These are phyloP conservation scores for Penicillium mononematosum DNA, from an alignment of 495 filamentous ascomycete genomes.

Conservation along the genomic window DNA sequence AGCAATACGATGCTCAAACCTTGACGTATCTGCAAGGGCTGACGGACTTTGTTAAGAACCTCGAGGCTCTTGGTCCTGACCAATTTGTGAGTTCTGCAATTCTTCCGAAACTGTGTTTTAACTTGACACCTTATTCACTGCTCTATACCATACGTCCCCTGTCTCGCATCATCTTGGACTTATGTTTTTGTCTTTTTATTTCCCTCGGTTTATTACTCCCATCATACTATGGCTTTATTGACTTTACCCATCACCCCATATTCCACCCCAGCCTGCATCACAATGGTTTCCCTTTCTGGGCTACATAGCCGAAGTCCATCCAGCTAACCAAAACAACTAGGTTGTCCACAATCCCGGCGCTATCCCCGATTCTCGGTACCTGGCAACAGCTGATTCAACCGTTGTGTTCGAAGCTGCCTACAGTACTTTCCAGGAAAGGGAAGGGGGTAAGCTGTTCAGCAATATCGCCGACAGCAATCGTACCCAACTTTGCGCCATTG, in stretches of 20 bases:
- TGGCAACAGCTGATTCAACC: slow-evolving; percentile 41
- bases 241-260: neutral
- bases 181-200: neutral
- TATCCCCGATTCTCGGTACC: slow-evolving; percentile 46
- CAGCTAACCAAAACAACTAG: slow-evolving; percentile 29
- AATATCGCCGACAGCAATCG: slow-evolving; percentile 37
- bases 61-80: slow-evolving; percentile 36
- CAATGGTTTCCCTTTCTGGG: slow-evolving; percentile 13
- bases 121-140: slow-evolving; percentile 7
- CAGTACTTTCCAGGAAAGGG: slow-evolving; percentile 39
- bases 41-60: slow-evolving; percentile 35
- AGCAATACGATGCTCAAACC: slow-evolving; percentile 36
- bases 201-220: neutral
- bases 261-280: slow-evolving; percentile 2
- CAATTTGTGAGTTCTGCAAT: slow-evolving; percentile 37
- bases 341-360: slow-evolving; percentile 51
- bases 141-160: slow-evolving; percentile 6
- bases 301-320: slow-evolving; percentile 21
- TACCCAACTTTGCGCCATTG: slow-evolving; percentile 37
- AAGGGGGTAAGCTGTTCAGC: slow-evolving; percentile 34
- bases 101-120: slow-evolving; percentile 8
- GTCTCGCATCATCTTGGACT: slow-evolving; percentile 5
- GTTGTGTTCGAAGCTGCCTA: slow-evolving; percentile 50
- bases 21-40: slow-evolving; percentile 41
- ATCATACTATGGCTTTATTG: slow-evolving; percentile 9